These are phyloP conservation scores for Cryptosporidium bovis DNA, from an alignment of 169 alveolate species.

Conservation along the genomic window DNA sequence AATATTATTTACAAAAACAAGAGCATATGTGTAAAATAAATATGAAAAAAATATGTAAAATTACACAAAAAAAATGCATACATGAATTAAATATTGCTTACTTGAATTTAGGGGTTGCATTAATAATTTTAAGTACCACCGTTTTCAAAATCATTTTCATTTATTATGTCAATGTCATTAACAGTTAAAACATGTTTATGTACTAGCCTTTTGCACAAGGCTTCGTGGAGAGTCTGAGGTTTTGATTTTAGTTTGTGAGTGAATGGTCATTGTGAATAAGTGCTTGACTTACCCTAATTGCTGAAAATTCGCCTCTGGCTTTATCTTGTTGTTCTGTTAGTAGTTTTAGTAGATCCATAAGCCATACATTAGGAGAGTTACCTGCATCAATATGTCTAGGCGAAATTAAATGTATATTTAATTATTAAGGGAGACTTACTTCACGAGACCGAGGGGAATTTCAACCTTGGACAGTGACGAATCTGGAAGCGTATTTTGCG, in stretches of 20 bases:
- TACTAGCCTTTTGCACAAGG: constrained; percentile 33
- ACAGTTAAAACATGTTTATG: constrained; percentile 3
- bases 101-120: too few relatives aligned
- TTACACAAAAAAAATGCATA: too few relatives aligned
- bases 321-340: constrained; percentile 31
- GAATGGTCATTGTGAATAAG: not conserved
- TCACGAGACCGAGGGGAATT: constrained; percentile 42
- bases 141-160: not conserved
- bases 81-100: too few relatives aligned
- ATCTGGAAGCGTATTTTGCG: constrained; percentile 19
- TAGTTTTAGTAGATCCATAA: constrained; percentile 26
- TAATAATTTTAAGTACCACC: not conserved
- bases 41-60: too few relatives aligned
- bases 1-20: too few relatives aligned
- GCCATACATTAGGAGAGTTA: constrained; percentile 70
- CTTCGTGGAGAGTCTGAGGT: constrained; percentile 19
- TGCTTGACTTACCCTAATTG: constrained; percentile 17
- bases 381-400: constrained; percentile 49
- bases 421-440: constrained; percentile 7
- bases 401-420: not conserved
- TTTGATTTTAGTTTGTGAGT: not conserved
- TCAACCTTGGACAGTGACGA: constrained; percentile 54
- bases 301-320: constrained; percentile 53
- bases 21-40: too few relatives aligned
- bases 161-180: constrained; percentile 20